phyloP scores from a whole-genome alignment of 208 protist genomes.

The Crithidia sp. region DNA sequence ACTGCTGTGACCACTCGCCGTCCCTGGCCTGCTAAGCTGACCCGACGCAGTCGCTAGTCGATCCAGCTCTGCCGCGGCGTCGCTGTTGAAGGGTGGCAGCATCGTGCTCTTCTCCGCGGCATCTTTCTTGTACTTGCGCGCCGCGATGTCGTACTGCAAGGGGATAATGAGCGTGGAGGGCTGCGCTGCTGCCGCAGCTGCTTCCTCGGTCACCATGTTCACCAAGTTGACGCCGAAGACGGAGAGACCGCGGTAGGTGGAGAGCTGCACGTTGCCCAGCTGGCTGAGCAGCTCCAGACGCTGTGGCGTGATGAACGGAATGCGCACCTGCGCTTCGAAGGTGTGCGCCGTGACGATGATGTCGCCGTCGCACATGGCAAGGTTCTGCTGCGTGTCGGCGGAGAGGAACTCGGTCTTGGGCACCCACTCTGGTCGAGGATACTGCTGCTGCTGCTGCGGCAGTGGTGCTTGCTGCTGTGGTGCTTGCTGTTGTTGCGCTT shows the following conservation, averaged over 20 bases:
- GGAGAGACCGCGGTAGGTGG: constrained; percentile 52
- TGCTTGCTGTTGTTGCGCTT: not conserved
- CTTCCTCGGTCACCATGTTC: constrained; percentile 68
- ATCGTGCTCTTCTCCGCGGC: constrained; percentile 35
- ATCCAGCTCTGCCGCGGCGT: constrained; percentile 4
- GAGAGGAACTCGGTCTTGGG: constrained; percentile 31
- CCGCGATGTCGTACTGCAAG: constrained; percentile 55
- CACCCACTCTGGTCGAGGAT: constrained; percentile 12
- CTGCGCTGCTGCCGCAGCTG: constrained; percentile 31
- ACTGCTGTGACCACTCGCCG: not conserved
- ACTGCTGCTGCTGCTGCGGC: constrained; percentile 2
- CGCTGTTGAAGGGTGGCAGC: constrained; percentile 16
- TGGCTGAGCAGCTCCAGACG: constrained; percentile 60
- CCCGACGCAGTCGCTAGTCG: not conserved
- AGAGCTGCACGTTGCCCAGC: constrained; percentile 55
- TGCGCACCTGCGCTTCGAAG: constrained; percentile 40
- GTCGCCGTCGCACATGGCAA: constrained; percentile 39
- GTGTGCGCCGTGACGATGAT: constrained; percentile 29
- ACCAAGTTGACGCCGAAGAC: constrained; percentile 62
- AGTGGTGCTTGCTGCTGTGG: not conserved
- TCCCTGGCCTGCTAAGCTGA: not conserved
- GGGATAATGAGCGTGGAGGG: constrained; percentile 51
- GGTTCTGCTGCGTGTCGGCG: constrained; percentile 22
- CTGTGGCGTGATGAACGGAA: constrained; percentile 75
- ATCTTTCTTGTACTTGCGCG: constrained; percentile 39